These are phyloP conservation scores for Trichoderma asperelloides DNA, from an alignment of 495 filamentous ascomycete species.

Conservation along the genomic window DNA sequence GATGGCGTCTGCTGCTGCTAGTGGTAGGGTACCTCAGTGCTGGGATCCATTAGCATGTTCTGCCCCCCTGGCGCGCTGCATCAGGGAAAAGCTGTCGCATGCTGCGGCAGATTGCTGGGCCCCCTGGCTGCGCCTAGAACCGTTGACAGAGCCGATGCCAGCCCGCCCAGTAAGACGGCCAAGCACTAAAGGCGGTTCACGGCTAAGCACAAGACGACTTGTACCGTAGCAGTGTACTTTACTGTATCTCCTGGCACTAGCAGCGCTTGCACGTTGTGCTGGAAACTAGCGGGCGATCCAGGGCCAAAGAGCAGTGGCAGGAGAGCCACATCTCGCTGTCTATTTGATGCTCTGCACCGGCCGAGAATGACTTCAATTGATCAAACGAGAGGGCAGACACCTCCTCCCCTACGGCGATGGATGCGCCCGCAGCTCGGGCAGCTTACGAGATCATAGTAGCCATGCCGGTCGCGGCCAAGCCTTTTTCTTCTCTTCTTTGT, in stretches of 20 bases:
- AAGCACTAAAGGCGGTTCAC: slow-evolving; percentile 2
- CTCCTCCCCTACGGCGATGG: no score
- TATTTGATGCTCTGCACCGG: background rate
- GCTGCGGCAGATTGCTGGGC: slow-evolving; percentile 1
- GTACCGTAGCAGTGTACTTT: background rate
- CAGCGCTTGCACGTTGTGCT: background rate
- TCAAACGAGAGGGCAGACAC: no score
- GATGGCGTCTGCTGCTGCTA: background rate
- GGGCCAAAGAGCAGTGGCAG: background rate
- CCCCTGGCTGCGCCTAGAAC: background rate
- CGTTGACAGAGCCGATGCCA: slow-evolving; percentile 5
- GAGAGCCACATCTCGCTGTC: background rate
- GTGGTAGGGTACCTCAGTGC: background rate
- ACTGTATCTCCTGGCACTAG: background rate
- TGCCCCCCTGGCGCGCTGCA: background rate
- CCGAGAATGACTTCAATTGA: no score
- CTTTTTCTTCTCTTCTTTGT: no score
- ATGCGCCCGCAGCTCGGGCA: no score
- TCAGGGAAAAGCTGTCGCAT: background rate
- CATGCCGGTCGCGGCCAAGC: no score
- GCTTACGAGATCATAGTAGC: no score
- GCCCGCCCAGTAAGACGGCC: background rate
- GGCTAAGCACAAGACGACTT: background rate
- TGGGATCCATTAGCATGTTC: background rate
- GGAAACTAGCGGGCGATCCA: slow-evolving; percentile 5